Percentiles rank a stretch among this genome's conserved stretches.
phyloP scores from a whole-genome alignment of 2,329 filamentous ascomycete genomes.

The Talaromyces sp. region DNA sequence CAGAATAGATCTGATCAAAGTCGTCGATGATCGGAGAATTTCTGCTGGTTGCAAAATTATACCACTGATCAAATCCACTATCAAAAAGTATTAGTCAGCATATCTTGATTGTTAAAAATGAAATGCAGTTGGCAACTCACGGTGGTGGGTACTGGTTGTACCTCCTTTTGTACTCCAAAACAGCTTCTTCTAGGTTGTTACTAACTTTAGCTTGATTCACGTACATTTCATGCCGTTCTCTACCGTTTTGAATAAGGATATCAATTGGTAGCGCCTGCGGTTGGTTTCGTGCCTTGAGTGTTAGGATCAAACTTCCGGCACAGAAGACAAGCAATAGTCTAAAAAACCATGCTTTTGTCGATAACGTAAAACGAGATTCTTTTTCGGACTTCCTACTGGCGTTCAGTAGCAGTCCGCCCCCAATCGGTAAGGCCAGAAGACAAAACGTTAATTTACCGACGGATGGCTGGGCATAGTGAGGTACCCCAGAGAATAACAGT shows the following conservation, averaged over 20 bases:
- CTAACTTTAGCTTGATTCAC: conserved; percentile 43
- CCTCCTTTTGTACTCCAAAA: conserved; percentile 46
- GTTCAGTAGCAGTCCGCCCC: conserved; percentile 23
- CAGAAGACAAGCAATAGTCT: conserved; percentile 37
- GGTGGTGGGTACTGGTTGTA: conserved; percentile 54
- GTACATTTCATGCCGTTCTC: conserved; percentile 45
- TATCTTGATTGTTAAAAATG: background rate
- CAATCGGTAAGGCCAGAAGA: conserved; percentile 26
- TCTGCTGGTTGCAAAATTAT: conserved; percentile 48
- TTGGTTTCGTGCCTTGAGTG: conserved; percentile 34
- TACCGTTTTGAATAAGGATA: conserved; percentile 47
- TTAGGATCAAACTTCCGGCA: conserved; percentile 36
- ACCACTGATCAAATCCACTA: conserved; percentile 55
- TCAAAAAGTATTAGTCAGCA: conserved; percentile 7
- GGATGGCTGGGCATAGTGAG: conserved; percentile 27
- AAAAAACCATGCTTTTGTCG: conserved; percentile 27
- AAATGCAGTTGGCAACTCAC: conserved; percentile 19
- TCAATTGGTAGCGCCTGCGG: conserved; percentile 51
- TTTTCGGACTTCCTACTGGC: background rate
- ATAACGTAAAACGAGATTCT: background rate
- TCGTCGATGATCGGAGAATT: conserved; percentile 54
- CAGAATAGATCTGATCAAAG: conserved; percentile 54
- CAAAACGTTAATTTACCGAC: conserved; percentile 21
- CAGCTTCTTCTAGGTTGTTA: conserved; percentile 44
- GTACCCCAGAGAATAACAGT: conserved; percentile 25